Conservation (phyloP, 345 rosid species). For the Populus nigra region DNA sequence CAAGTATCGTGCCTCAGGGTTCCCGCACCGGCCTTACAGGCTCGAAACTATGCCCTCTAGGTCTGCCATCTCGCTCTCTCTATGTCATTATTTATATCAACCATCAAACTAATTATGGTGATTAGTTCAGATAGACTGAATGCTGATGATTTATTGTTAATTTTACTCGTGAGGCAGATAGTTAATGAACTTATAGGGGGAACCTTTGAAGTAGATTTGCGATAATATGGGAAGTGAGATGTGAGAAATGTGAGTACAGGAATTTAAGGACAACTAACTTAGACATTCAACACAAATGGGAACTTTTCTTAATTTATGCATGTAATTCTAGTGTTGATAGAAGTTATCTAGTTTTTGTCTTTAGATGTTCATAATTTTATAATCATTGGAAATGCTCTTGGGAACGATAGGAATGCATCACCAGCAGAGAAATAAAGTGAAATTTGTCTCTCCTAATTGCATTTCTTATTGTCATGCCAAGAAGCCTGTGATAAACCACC, state of each 20-base stretch:
- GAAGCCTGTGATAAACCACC: background rate
- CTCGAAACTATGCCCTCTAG: slow-evolving; percentile 44
- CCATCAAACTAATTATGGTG: background rate
- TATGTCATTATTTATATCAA: background rate
- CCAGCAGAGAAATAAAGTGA: background rate
- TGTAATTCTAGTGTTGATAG: background rate
- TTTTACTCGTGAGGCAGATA: background rate
- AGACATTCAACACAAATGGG: background rate
- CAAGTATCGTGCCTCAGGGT: slow-evolving; percentile 72
- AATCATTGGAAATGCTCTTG: background rate
- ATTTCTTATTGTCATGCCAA: background rate
- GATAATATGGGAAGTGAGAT: background rate
- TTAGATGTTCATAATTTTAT: background rate
- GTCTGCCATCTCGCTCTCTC: slow-evolving; percentile 13
- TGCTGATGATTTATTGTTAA: no score
- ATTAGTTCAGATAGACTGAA: background rate
- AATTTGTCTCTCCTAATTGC: background rate
- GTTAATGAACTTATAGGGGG: background rate
- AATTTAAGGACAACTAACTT: background rate
- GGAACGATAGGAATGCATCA: background rate
- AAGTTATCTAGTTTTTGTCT: background rate
- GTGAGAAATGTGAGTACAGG: background rate
- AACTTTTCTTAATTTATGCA: background rate
- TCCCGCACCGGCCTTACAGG: slow-evolving; percentile 66
- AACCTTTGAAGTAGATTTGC: background rate